Base-by-base conservation (phyloP, 352 stramenopile genomes). In the Pythium aquatile region DNA sequence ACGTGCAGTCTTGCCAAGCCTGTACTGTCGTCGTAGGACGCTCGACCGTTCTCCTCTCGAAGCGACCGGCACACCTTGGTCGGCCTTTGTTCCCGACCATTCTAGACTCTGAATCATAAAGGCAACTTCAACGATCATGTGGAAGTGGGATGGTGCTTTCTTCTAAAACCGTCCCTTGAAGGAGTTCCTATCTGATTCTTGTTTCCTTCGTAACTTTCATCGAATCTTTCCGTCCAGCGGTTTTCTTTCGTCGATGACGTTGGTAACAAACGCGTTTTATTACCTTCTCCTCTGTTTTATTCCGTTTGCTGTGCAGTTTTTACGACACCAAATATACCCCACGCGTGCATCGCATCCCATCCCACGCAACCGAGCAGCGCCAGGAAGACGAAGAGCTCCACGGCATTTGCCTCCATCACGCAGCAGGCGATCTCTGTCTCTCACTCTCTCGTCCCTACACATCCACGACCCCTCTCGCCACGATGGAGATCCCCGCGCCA, bases 401-500 rank as follows among this genome's bases (percentile, higher is more conserved):
- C n/a, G 44, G 44, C 44, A 51, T 51, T 51, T 16, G 14, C 20
- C 44, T 51, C 47, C 47, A 54, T 35, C 9, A 33, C 8, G 47
- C 47, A 35, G 47, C 47, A 54, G 28, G 28, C 47, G 47, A 35
- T 54, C 44, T 32, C 44, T 52, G 44, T 52, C 11, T 29, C 44
- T 52, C 26, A 8, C 16, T 17, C 7, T 16, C 3, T 47, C 39
- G 14, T 9, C n/a, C 44, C 44, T 6, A 17, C 44, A 2, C 8
- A 17, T 11, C 35, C 11, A 16, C 44, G 6, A 37, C 26, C 30
- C n/a, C 47, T 33, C 24, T 35, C 47, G 47, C 47, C 47, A 85
- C 28, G 35, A 94, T 94, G 85, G 81, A 90, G 71, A 67, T 92
- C 66, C 87, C 87, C 14, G 76, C 81, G 67, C 87, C 87, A 51